Conservation (phyloP, 345 rosid genomes). For the Reutealis trisperma region DNA sequence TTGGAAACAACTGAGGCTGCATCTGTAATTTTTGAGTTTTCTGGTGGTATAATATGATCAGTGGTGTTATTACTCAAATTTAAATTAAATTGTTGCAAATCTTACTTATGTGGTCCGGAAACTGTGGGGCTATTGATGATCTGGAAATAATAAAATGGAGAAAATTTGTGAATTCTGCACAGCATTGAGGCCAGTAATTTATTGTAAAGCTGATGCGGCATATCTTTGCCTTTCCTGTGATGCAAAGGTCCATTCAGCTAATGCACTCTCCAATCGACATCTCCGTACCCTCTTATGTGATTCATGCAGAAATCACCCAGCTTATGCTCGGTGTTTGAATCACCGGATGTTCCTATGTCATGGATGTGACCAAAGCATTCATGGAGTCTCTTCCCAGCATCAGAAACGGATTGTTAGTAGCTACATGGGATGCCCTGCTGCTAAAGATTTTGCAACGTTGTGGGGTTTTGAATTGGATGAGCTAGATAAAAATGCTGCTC, state of each 20-base stretch:
- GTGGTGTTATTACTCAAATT: conserved; percentile 1
- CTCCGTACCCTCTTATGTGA: conserved; percentile 72
- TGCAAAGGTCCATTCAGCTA: conserved; percentile 86
- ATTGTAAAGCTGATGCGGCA: conserved; percentile 85
- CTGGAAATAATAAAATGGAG: conserved; percentile 46
- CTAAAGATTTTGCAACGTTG: conserved; percentile 62
- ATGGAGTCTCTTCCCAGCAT: conserved; percentile 50
- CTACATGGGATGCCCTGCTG: conserved; percentile 75
- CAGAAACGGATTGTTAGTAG: conserved; percentile 47
- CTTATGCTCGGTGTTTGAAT: conserved; percentile 55
- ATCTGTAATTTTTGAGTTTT: not conserved
- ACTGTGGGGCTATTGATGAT: conserved; percentile 7
- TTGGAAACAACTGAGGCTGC: not conserved
- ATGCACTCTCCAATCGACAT: conserved; percentile 75
- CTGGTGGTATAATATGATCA: not conserved
- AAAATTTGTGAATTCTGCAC: conserved; percentile 72
- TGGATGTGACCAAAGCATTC: conserved; percentile 58
- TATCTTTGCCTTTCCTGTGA: conserved; percentile 84
- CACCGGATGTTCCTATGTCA: conserved; percentile 63
- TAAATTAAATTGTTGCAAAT: not conserved
- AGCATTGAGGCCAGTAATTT: conserved; percentile 65
- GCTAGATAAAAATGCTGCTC: conserved; percentile 20
- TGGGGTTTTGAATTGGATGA: conserved; percentile 62
- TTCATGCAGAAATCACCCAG: conserved; percentile 52
- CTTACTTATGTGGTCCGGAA: conserved; percentile 5